These are phyloP conservation scores for Penicillium sp. DNA, from an alignment of 2,329 filamentous ascomycete genomes.

Conservation along the genomic window DNA sequence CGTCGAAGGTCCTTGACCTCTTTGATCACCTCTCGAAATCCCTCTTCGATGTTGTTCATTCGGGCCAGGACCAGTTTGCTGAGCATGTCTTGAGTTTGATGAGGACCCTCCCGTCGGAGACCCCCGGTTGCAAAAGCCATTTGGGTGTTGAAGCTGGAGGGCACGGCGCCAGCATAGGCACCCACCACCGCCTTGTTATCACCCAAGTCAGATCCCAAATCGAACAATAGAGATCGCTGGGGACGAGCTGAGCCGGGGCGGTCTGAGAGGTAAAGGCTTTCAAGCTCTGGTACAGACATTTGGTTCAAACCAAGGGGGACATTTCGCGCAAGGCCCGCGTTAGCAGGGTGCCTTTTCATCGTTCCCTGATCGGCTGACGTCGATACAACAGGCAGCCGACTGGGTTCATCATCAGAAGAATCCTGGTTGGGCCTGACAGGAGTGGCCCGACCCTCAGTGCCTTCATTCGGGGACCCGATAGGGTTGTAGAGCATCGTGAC, in stretches of 20 bases:
- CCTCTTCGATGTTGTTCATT: constrained; percentile 92
- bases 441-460: constrained; percentile 30
- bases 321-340: constrained; percentile 57
- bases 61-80: constrained; percentile 79
- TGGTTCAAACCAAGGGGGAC: constrained; percentile 58
- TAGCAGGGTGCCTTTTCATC: constrained; percentile 44
- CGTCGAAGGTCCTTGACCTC: constrained; percentile 70
- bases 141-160: constrained; percentile 79
- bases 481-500: constrained; percentile 87
- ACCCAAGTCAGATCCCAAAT: constrained; percentile 74
- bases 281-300: constrained; percentile 61
- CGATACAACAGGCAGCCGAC: constrained; percentile 43
- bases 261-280: constrained; percentile 57
- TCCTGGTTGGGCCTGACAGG: constrained; percentile 27
- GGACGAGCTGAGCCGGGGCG: constrained; percentile 38
- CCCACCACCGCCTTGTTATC: constrained; percentile 65
- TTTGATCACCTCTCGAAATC: constrained; percentile 82
- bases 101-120: constrained; percentile 51
- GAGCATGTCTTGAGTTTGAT: constrained; percentile 71
- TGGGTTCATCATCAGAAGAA: constrained; percentile 38
- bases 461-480: constrained; percentile 48
- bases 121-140: constrained; percentile 74
- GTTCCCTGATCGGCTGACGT: constrained; percentile 44
- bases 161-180: constrained; percentile 66
- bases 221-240: constrained; percentile 71